Evolutionary conservation across 208 protist species (phyloP), one percentile per base, ranked within the genome.

Genomic region (Kentomonas sorsogonicus): DNA sequence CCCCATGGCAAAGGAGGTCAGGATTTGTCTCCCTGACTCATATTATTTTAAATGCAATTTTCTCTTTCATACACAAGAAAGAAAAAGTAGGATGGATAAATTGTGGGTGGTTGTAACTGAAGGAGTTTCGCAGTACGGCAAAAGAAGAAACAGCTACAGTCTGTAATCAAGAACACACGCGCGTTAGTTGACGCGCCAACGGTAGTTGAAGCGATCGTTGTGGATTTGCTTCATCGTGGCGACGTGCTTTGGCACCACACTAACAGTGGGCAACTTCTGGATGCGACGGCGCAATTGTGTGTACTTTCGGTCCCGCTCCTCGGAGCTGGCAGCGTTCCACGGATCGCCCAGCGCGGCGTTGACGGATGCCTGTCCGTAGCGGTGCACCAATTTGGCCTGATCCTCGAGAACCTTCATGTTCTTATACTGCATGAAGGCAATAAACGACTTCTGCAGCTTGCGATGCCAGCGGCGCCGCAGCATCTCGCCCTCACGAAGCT

Each of bases 181-280:
- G 38, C 7, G 10, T 63, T 75, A 94, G 56, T 94, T 92, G 41
- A 91, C 81, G 15, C 88, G 78, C 88, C 88, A 94, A 54, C 84
- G 83, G 58, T 80, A 85, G 57, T 94, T 87, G 63, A 94, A 94
- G 60, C 88, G 88, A 65, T 94, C 88, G 60, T 94, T 94, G 74
- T 94, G 88, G 56, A 92, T 92, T 64, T 94, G 88, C 72, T 92
- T 94, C 84, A 91, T 91, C 15, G 88, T 94, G 13, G 84, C 84
- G 34, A 94, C 79, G 66, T 94, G 88, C 56, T 92, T 91, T 34
- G 84, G 84, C 61, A 92, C 82, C 27, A 77, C 63, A 43, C 84
- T 79, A 27, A 94, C 74, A 10, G 53, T 71, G 34, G 84, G 84
- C 27, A 91, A 72, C 25, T 72, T 60, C 25, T 76, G 69, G 30